Evolutionary conservation across 2,329 filamentous ascomycete species (phyloP), one percentile per base, ranked within the genome.

Genomic region (Apiospora rasikravindrae): DNA sequence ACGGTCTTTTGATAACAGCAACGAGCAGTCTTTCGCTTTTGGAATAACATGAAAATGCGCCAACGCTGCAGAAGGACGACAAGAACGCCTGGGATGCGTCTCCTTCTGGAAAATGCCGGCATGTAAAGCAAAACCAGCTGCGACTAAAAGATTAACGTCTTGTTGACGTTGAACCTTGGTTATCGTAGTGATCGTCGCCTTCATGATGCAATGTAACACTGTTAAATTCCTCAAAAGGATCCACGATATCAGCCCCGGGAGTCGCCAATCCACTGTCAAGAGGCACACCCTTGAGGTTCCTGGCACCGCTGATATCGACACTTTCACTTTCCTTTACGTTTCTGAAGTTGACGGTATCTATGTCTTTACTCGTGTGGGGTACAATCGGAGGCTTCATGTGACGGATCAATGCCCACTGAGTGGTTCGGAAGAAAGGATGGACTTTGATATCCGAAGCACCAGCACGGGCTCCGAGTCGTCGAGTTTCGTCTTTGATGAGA

Each of bases 141-240:
- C 57, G 33, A 40, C 57, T 57, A 47, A 57, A 57, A 42, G 74
- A 75, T 45, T 76, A 74, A 37, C 77, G 76, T 8, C 45, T 49
- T n/a, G 45, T n/a, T 37, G 77, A 78, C 14, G 77, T 78, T 69
- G 77, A 74, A 47, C 76, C 75, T 67, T 77, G 75, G 37, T 77
- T 74, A 33, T 79, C 78, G 70, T 84, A 80, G 72, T 91, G 86
- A 69, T 95, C 93, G 77, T 98, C 96, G 22, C 95, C 96, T 71
- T 98, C 96, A 80, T 99, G 96, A 82, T 98, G 96, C 74, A 99
- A 86, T 69, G 96, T 99, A 57, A 99, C 95, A 80, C 94, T 97
- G 86, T 98, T 99, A 84, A 99, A 99, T 82, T 98, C 96, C 83
- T 98, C 94, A 80, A 99, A 99, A 1, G 96, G 96, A 87, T 99